phyloP scores from a whole-genome alignment of 2,329 filamentous ascomycete species.

The Raffaelea arxii region DNA sequence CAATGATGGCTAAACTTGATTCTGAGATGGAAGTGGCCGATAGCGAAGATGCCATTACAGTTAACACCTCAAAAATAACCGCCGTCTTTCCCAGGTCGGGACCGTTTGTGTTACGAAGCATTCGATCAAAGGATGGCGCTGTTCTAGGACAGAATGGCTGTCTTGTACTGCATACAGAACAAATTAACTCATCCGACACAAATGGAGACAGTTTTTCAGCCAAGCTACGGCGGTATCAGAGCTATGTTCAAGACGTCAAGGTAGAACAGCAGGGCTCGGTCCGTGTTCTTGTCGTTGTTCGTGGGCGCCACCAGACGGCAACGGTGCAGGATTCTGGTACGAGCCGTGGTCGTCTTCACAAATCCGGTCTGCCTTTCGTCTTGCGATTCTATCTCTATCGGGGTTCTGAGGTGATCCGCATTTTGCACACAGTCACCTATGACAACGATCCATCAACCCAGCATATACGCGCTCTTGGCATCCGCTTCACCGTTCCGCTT shows the following conservation, averaged over 20 bases:
- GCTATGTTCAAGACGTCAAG: slow-evolving; percentile 39
- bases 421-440: slow-evolving; percentile 47
- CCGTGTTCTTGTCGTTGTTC: not conserved
- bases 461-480: slow-evolving; percentile 29
- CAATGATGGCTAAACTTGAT: too few species aligned
- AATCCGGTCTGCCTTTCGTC: slow-evolving; percentile 42
- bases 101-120: not conserved
- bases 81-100: not conserved
- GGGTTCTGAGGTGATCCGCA: slow-evolving; percentile 42
- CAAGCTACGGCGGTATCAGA: slow-evolving; percentile 39
- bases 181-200: too few species aligned
- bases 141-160: not conserved
- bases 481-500: slow-evolving; percentile 46
- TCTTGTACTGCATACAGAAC: slow-evolving; percentile 6
- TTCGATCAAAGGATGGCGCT: not conserved
- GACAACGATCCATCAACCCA: slow-evolving; percentile 35
- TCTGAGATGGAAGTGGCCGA: too few species aligned
- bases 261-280: slow-evolving; percentile 24
- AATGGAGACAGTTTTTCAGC: too few species aligned
- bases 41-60: too few species aligned
- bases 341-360: not conserved
- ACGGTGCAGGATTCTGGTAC: too few species aligned
- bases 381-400: slow-evolving; percentile 51
- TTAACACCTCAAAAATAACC: not conserved
- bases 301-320: slow-evolving; percentile 26